Conservation (phyloP, 163 green algal species). For the Prototheca wickerhamii region DNA sequence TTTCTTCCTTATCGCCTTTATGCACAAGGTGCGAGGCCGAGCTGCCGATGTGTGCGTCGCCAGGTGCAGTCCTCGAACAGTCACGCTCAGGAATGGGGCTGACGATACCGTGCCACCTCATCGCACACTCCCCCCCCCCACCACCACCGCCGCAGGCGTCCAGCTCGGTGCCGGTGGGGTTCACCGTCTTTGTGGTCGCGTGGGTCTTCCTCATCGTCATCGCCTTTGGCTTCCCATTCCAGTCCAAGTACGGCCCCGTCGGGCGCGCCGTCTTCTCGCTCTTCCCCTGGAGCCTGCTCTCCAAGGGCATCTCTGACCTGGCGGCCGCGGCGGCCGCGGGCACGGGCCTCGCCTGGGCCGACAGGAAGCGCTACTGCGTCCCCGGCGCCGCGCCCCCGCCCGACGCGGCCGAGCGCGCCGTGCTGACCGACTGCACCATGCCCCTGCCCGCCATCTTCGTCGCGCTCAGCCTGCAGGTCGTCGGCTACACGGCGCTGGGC, state of each 20-base stretch:
- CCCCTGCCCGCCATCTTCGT: slow-evolving; percentile 19
- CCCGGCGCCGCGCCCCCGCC: not conserved
- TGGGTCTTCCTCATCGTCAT: slow-evolving; percentile 55
- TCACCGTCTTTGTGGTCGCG: slow-evolving; percentile 48
- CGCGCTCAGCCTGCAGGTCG: slow-evolving; percentile 56
- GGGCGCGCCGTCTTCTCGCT: slow-evolving; percentile 7
- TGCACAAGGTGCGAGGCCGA: slow-evolving; percentile 15
- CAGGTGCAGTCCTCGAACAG: slow-evolving; percentile 19
- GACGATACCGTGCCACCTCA: not conserved
- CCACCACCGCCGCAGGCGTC: slow-evolving; percentile 2
- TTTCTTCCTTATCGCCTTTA: slow-evolving; percentile 21
- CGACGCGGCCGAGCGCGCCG: not conserved
- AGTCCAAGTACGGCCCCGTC: slow-evolving; percentile 6
- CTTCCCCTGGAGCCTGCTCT: slow-evolving; percentile 29
- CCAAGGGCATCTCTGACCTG: slow-evolving; percentile 23
- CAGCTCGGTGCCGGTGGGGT: slow-evolving; percentile 34
- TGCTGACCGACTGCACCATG: slow-evolving; percentile 24
- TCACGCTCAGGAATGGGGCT: slow-evolving; percentile 14
- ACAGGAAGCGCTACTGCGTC: slow-evolving; percentile 22
- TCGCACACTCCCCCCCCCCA: not conserved
- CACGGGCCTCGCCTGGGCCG: slow-evolving; percentile 13
- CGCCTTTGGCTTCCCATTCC: slow-evolving; percentile 33
- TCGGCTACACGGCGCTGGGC: slow-evolving; percentile 72
- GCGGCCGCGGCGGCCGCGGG: not conserved
- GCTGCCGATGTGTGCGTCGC: slow-evolving; percentile 28